phyloP scores from a whole-genome alignment of 805 yeast genomes.

The Candida schatavii region DNA sequence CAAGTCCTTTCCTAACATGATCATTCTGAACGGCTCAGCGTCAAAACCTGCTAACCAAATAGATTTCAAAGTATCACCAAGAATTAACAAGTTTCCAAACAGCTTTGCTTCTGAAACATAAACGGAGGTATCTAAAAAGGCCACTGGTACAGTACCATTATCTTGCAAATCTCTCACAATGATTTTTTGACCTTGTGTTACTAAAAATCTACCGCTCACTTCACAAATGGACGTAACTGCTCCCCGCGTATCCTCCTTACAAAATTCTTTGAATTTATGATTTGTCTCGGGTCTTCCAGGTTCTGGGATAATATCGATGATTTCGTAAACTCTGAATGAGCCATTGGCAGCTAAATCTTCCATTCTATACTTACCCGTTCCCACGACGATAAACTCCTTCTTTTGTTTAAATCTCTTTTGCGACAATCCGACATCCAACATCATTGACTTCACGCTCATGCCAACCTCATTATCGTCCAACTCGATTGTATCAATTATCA shows the following conservation, averaged over 20 bases:
- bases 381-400: slow-evolving; percentile 72
- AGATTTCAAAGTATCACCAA: slow-evolving; percentile 79
- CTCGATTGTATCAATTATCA: slow-evolving; percentile 66
- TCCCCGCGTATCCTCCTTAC: slow-evolving; percentile 75
- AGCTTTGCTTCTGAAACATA: slow-evolving; percentile 77
- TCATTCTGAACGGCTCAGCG: slow-evolving; percentile 90
- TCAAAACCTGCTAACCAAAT: slow-evolving; percentile 85
- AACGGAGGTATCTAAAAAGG: slow-evolving; percentile 83
- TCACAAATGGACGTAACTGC: slow-evolving; percentile 78
- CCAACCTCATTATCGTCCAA: slow-evolving; percentile 68
- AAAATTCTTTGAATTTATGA: slow-evolving; percentile 69
- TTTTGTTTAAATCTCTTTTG: slow-evolving; percentile 45
- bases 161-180: slow-evolving; percentile 82
- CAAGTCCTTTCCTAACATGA: slow-evolving; percentile 72
- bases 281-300: slow-evolving; percentile 83
- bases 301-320: slow-evolving; percentile 83
- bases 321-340: slow-evolving; percentile 66
- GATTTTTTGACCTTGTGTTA: slow-evolving; percentile 82
- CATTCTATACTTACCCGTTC: slow-evolving; percentile 68
- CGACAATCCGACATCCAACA: slow-evolving; percentile 43
- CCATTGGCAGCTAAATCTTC: slow-evolving; percentile 86
- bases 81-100: slow-evolving; percentile 73
- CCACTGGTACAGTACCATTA: slow-evolving; percentile 89
- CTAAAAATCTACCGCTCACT: slow-evolving; percentile 77
- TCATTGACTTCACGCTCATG: slow-evolving; percentile 52